Evolutionary conservation across 805 yeast genomes (phyloP), one percentile per base, ranked within the genome.

Genomic region (Metschnikowia koreensis): DNA sequence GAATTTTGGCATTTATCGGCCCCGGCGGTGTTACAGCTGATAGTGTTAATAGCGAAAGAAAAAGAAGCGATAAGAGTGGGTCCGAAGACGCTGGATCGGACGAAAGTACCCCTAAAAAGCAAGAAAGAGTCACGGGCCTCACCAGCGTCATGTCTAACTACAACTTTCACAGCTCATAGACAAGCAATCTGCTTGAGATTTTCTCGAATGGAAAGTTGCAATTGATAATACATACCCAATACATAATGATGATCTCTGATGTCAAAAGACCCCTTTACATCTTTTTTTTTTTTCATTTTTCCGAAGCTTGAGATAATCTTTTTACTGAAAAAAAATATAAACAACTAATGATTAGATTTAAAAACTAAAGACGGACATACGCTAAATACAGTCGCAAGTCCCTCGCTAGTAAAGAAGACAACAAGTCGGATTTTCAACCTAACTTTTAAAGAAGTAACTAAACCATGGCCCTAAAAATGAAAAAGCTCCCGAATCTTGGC

Each of bases 1-100:
- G 92, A 58, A 63, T 90, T 22, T 70, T 88, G 64, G 80, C 88
- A 45, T 86, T 88, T 7, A 63, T 90, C 44, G 96, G 96, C 0
- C 91, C 91, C 6, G 71, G 76, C 48, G 84, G 84, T 4, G 86
- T 84, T 15, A 43, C 46, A 27, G 47, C 50, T n/a, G 46, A 46
- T 27, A 53, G 43, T 28, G 31, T 41, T n/a, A 38, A 17, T 10
- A 71, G 70, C 42, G 64, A 73, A 10, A 64, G 69, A 27, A 60
- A 63, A 46, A 59, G 57, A 50, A 43, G 53, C 27, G 48, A 52
- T 12, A 47, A 58, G 47, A 46, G 51, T 27, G 50, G 51, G 13
- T 41, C 48, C 9, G 51, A 48, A 9, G 58, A 55, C 8, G 55
- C 53, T 15, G 54, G 10, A 4, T 15, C 45, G 6, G 34, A 22